Evolutionary conservation across 2,329 filamentous ascomycete species (phyloP), one percentile per base, ranked within the genome.

Genomic region (Myriosclerotinia scirpicola): DNA sequence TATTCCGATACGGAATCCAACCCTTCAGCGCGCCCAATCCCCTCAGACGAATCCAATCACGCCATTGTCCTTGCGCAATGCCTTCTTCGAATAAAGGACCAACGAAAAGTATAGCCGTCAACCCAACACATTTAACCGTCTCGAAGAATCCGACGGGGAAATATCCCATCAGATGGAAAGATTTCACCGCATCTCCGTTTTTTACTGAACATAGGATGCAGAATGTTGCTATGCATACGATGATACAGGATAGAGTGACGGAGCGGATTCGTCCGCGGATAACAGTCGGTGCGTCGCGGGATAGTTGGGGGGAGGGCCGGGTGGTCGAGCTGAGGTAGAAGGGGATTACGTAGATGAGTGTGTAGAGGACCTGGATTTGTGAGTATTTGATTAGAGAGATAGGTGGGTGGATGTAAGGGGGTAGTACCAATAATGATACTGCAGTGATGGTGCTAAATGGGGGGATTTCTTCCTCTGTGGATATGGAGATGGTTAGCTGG

Each of bases 1-100:
- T 87, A 76, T 97, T 98, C 71, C 95, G 87, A 86, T 91, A 97
- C 46, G 87, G 88, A 64, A 90, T 89, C 90, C 90, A 95, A 71
- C 90, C 89, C 69, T 83, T 81, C 73, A 91, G 84, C 65, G 85
- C 83, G n/a, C 80, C 79, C 17, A 91, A 72, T 53, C 86, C 82
- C 44, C 79, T 78, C 12, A 87, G 79, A 38, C 79, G 78, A 61
- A 88, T 73, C 87, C 89, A 92, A 62, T 85, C 80, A 68, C 81
- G 83, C 87, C 89, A 94, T 52, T 80, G 81, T 17, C 86, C 86
- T 70, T 96, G 89, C 30, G 92, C 86, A 67, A 96, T 76, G 1
- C 93, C 84, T 61, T 83, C 82, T 78, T 96, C 92, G 75, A 91
- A 97, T 52, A 99, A 81, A 3, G 94, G 93, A 0, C 91, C 95